A percentile compares a stretch with the other conserved stretches of the same genome.
phyloP scores from a whole-genome alignment of 257 asterid genomes.

The Eustoma russellianum region DNA sequence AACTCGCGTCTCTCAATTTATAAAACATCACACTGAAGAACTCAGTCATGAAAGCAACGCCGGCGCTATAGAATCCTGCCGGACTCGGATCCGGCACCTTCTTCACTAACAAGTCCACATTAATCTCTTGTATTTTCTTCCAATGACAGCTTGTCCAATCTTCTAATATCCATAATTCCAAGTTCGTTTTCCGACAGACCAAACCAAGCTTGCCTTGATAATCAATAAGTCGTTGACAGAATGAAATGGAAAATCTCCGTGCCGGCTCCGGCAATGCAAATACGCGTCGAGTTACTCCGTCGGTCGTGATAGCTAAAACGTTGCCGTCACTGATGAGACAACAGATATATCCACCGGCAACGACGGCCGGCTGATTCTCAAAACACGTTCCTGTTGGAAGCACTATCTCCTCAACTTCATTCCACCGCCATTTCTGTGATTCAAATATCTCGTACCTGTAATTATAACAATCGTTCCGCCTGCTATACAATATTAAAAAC shows the following conservation, averaged over 20 bases:
- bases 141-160: background rate
- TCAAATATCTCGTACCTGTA: constrained; percentile 11
- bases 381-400: background rate
- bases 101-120: background rate
- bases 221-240: background rate
- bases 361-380: background rate
- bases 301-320: background rate
- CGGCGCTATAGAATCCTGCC: background rate
- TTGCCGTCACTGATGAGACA: background rate
- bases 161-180: background rate
- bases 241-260: no score
- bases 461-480: background rate
- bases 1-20: background rate
- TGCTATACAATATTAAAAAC: background rate
- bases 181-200: background rate
- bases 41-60: background rate
- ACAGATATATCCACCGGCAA: constrained; percentile 2
- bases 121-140: background rate
- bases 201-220: constrained; percentile 2
- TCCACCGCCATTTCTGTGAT: constrained; percentile 15
- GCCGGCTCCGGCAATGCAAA: background rate
- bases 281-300: background rate
- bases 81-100: no score
- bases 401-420: background rate
- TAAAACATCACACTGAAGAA: background rate